These are phyloP conservation scores for Aspergillus sp. DNA, from an alignment of 2,329 filamentous ascomycete genomes.

Conservation along the genomic window DNA sequence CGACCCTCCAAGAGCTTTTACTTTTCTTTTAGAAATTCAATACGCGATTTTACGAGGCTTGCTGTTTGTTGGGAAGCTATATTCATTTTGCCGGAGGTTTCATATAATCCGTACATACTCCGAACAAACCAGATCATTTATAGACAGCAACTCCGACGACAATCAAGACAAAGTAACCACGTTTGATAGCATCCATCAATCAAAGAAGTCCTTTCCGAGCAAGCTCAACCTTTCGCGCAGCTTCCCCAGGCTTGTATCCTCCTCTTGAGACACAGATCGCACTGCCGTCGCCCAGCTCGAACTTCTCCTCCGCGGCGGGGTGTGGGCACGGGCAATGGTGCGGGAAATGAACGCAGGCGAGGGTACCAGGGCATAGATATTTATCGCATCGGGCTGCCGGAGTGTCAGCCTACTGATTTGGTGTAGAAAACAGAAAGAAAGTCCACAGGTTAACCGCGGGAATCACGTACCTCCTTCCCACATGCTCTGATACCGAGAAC, in stretches of 20 bases:
- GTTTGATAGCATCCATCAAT: conserved; percentile 14
- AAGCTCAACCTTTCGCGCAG: conserved; percentile 49
- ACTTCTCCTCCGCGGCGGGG: conserved; percentile 72
- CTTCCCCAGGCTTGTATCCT: conserved; percentile 48
- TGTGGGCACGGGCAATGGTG: conserved; percentile 96
- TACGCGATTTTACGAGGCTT: neutral
- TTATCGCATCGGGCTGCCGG: conserved; percentile 76
- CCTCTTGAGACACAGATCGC: conserved; percentile 50
- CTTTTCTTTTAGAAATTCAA: too few relatives aligned
- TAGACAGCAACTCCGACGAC: neutral
- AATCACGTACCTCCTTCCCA: conserved; percentile 62
- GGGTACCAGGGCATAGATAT: conserved; percentile 90
- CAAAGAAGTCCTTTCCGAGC: conserved; percentile 50
- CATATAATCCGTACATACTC: neutral
- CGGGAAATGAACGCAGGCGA: conserved; percentile 93
- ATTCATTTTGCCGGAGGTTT: neutral
- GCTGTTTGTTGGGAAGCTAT: neutral
- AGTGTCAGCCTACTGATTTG: conserved; percentile 3
- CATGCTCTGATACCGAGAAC: conserved; percentile 71
- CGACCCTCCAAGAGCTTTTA: neutral
- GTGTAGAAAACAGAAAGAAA: conserved; percentile 16
- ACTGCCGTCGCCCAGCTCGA: conserved; percentile 57
- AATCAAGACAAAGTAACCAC: neutral
- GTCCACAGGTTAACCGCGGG: neutral
- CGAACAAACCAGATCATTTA: neutral